These are phyloP conservation scores for Schizosaccharomyces cryophilus DNA, from an alignment of 805 yeast genomes.

Conservation along the genomic window DNA sequence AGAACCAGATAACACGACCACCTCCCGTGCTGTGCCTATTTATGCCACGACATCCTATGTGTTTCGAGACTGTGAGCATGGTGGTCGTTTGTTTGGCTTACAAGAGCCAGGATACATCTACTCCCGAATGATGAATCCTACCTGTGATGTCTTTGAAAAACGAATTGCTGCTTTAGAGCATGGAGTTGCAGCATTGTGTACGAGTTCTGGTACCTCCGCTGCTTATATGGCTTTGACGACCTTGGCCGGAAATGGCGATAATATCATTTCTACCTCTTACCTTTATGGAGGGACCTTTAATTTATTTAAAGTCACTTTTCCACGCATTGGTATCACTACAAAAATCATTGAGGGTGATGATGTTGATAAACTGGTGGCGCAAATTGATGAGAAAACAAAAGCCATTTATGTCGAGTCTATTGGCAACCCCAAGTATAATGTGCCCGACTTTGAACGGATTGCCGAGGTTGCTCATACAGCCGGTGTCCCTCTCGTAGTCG, in stretches of 20 bases:
- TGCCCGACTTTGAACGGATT: conserved; percentile 70
- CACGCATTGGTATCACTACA: conserved; percentile 65
- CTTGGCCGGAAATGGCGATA: conserved; percentile 71
- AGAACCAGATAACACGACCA: conserved; percentile 33
- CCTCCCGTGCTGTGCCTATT: conserved; percentile 79
- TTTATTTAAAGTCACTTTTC: conserved; percentile 79
- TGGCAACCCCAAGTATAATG: conserved; percentile 79
- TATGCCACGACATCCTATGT: conserved; percentile 63
- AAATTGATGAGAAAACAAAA: conserved; percentile 64
- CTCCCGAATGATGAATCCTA: conserved; percentile 80
- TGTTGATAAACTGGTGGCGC: conserved; percentile 42
- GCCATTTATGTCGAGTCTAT: conserved; percentile 75
- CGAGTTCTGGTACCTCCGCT: conserved; percentile 92
- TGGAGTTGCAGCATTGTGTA: conserved; percentile 76
- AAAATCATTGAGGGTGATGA: conserved; percentile 66
- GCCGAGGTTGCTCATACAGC: conserved; percentile 56
- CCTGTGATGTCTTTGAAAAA: conserved; percentile 72
- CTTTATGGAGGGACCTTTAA: conserved; percentile 92
- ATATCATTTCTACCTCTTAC: conserved; percentile 63
- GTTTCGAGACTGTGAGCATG: conserved; percentile 71
- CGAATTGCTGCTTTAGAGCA: conserved; percentile 82
- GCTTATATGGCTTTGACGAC: conserved; percentile 61
- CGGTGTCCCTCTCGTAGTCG: conserved; percentile 78
- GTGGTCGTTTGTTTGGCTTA: conserved; percentile 71
- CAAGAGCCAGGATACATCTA: conserved; percentile 69